Percentiles rank a stretch among this genome's conserved stretches.
These are phyloP conservation scores for Narthecium ossifragum DNA, from an alignment of 106 monocot species.

Conservation along the genomic window DNA sequence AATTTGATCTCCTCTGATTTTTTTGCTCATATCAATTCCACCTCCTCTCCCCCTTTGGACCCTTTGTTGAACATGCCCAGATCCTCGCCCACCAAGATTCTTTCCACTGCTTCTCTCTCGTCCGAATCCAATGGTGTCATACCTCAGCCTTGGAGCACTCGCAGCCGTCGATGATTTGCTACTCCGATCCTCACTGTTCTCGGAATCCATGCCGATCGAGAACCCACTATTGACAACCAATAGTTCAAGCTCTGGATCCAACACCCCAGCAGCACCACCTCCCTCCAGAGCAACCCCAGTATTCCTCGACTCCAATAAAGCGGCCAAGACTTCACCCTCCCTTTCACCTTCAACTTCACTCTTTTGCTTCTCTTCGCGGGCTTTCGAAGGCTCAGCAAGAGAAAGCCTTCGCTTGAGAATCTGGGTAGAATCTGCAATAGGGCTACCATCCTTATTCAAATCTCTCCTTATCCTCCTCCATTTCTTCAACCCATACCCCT, in stretches of 20 bases:
- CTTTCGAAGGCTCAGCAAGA: constrained; percentile 29
- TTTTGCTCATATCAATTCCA: constrained; percentile 25
- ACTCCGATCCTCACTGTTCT: constrained; percentile 76
- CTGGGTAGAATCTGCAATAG: constrained; percentile 24
- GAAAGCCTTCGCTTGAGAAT: constrained; percentile 52
- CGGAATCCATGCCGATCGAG: constrained; percentile 58
- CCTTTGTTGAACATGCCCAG: constrained; percentile 22
- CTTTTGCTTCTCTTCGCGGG: constrained; percentile 20
- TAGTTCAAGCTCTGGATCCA: constrained; percentile 39
- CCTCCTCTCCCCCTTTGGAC: constrained; percentile 33
- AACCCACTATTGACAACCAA: constrained; percentile 23
- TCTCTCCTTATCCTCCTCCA: constrained; percentile 64
- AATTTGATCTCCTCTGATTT: constrained; percentile 20
- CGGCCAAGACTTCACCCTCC: constrained; percentile 36
- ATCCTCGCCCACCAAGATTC: constrained; percentile 27
- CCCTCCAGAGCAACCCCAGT: neutral
- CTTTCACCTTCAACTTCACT: constrained; percentile 19
- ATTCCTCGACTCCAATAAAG: constrained; percentile 31
- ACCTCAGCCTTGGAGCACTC: constrained; percentile 33
- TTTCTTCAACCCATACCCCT: constrained; percentile 46
- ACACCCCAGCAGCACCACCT: neutral
- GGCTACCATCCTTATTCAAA: constrained; percentile 22
- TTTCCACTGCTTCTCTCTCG: constrained; percentile 35
- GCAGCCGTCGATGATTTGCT: constrained; percentile 55
- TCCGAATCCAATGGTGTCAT: constrained; percentile 37